Percentiles rank a stretch among this genome's conserved stretches.
These are phyloP conservation scores for Amanita molliuscula DNA, from an alignment of 768 basidiomycete species.

Conservation along the genomic window DNA sequence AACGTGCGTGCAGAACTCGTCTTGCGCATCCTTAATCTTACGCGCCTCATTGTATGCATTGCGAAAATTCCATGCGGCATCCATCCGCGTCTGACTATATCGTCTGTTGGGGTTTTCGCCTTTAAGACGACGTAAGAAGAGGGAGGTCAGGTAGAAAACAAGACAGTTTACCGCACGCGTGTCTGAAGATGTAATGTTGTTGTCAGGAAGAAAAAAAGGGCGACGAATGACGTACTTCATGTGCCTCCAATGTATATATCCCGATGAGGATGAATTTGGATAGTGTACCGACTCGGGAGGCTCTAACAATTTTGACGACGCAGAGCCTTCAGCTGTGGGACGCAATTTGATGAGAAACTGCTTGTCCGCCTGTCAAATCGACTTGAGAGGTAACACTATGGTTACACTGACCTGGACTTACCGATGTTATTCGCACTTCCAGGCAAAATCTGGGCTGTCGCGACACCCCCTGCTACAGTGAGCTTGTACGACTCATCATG, in stretches of 20 bases:
- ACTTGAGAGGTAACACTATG: not conserved
- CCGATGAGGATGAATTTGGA: constrained; percentile 20
- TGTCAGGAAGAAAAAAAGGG: not conserved
- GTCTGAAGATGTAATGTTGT: constrained; percentile 23
- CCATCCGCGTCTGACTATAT: constrained; percentile 47
- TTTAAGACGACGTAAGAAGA: not conserved
- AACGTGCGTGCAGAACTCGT: constrained; percentile 49
- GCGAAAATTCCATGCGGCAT: constrained; percentile 58
- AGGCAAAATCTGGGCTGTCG: constrained; percentile 58
- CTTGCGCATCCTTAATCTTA: constrained; percentile 56
- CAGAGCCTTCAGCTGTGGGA: constrained; percentile 57
- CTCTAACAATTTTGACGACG: constrained; percentile 61
- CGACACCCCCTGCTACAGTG: constrained; percentile 53
- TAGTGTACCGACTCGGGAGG: constrained; percentile 49
- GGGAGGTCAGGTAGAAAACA: constrained; percentile 8
- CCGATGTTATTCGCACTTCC: constrained; percentile 49
- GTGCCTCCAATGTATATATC: constrained; percentile 51
- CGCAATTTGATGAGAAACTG: constrained; percentile 71
- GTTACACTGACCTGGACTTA: constrained; percentile 10
- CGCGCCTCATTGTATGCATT: constrained; percentile 62
- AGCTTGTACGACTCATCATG: constrained; percentile 49
- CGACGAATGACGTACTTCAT: constrained; percentile 45
- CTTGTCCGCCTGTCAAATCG: constrained; percentile 50
- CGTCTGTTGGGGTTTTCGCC: constrained; percentile 50
- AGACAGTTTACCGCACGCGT: constrained; percentile 43